A percentile compares a stretch with the other conserved stretches of the same genome.
Conservation (phyloP, 1,284 basidiomycete genomes). For the Naganishia sp. region DNA sequence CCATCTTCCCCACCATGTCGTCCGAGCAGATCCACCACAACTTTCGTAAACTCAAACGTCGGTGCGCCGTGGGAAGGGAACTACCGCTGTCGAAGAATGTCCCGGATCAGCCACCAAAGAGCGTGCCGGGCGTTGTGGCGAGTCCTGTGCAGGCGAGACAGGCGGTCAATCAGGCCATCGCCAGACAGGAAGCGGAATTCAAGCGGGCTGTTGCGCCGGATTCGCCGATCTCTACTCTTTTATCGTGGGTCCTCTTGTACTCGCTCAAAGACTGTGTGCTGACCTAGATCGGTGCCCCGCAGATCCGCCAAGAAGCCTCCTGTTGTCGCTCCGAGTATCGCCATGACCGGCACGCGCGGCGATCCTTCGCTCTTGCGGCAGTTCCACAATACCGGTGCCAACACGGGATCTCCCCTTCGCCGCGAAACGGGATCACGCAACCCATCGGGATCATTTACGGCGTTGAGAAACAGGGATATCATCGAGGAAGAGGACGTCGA, state of each 20-base stretch:
- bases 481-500: slow-evolving; percentile 59
- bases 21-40: slow-evolving; percentile 67
- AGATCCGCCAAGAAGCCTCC: slow-evolving; percentile 85
- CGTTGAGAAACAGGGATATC: slow-evolving; percentile 48
- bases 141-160: slow-evolving; percentile 33
- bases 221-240: slow-evolving; percentile 86
- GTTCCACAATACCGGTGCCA: slow-evolving; percentile 52
- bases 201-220: slow-evolving; percentile 92
- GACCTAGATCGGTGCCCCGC: background rate
- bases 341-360: slow-evolving; percentile 39
- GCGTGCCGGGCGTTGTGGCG: slow-evolving; percentile 28
- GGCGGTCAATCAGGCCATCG: slow-evolving; percentile 57
- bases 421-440: slow-evolving; percentile 18
- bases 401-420: slow-evolving; percentile 36
- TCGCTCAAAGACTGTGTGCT: background rate
- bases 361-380: slow-evolving; percentile 65
- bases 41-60: slow-evolving; percentile 56
- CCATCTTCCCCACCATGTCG: slow-evolving; percentile 72
- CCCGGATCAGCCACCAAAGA: slow-evolving; percentile 35
- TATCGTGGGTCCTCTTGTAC: slow-evolving; percentile 54
- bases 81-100: slow-evolving; percentile 36
- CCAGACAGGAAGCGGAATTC: slow-evolving; percentile 93
- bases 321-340: slow-evolving; percentile 62
- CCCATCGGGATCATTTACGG: slow-evolving; percentile 41
- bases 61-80: slow-evolving; percentile 44